Evolutionary conservation across 768 basidiomycete genomes (phyloP).

Genomic region (Dioszegia hungarica): DNA sequence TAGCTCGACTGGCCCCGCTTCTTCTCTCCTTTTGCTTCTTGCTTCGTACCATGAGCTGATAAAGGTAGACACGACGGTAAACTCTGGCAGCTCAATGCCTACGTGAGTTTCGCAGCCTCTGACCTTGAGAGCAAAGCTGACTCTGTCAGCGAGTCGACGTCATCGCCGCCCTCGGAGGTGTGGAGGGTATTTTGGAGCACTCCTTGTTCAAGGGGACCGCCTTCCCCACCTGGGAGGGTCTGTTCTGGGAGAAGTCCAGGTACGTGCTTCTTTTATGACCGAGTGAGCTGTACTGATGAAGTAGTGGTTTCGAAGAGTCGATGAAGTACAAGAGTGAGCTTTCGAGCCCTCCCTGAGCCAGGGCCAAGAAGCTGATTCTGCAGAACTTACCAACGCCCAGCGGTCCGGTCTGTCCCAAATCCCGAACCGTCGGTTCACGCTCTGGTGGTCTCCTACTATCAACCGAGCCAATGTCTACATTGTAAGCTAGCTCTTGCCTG

Average conservation of each 20-base stretch:
- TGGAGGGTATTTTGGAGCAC: slow-evolving; percentile 73
- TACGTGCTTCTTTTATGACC: neutral
- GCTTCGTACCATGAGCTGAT: slow-evolving; percentile 1
- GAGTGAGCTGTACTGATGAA: neutral
- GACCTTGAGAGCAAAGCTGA: too few species aligned
- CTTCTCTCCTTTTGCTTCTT: neutral
- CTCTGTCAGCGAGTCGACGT: too few species aligned
- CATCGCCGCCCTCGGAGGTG: slow-evolving; percentile 68
- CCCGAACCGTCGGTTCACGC: slow-evolving; percentile 96
- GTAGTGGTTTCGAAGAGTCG: slow-evolving; percentile 62
- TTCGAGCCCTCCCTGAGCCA: neutral
- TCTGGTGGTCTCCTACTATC: slow-evolving; percentile 99
- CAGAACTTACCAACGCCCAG: slow-evolving; percentile 85
- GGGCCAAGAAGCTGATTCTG: neutral
- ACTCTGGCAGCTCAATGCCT: slow-evolving; percentile 95
- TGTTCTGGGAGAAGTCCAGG: slow-evolving; percentile 81
- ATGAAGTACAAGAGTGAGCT: slow-evolving; percentile 51
- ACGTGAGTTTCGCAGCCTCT: too few species aligned
- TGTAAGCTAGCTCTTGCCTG: neutral
- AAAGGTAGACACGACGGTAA: slow-evolving; percentile 70
- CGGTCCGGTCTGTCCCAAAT: slow-evolving; percentile 76
- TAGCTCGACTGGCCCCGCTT: too few species aligned
- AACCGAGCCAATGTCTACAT: slow-evolving; percentile 86
- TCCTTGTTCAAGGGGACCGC: slow-evolving; percentile 90
- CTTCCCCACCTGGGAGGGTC: slow-evolving; percentile 95